Conservation (phyloP, 1,284 basidiomycete species). For the Inonotus hispidus region DNA sequence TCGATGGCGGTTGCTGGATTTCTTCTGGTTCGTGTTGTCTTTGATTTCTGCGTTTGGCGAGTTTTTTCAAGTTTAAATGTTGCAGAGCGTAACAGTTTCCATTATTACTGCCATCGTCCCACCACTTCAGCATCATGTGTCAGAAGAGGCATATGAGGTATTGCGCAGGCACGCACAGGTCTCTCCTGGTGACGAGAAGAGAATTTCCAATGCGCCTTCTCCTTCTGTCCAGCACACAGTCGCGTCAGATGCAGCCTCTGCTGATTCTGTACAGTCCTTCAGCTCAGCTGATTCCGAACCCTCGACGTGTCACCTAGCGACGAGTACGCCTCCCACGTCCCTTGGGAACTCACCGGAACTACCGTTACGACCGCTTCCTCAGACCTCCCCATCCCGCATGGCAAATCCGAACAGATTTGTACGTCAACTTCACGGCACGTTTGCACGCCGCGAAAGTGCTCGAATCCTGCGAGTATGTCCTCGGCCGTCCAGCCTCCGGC, state of each 20-base stretch:
- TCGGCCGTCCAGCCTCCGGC: not conserved
- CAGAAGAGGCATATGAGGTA: not conserved
- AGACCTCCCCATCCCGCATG: not conserved
- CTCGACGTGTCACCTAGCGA: not conserved
- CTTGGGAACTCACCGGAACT: not conserved
- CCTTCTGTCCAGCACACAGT: not conserved
- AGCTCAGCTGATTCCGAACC: not conserved
- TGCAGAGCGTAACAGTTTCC: slow-evolving; percentile 10
- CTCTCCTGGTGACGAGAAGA: not conserved
- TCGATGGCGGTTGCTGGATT: slow-evolving; percentile 17
- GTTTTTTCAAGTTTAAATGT: not conserved
- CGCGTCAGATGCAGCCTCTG: not conserved
- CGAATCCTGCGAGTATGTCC: not conserved
- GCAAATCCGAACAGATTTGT: not conserved
- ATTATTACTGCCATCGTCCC: slow-evolving; percentile 4
- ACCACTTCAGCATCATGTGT: slow-evolving; percentile 1
- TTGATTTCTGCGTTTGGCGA: not conserved
- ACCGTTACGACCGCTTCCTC: not conserved
- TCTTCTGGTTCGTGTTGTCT: slow-evolving; percentile 14
- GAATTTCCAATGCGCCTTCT: not conserved
- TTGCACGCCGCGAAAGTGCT: slow-evolving; percentile 4
- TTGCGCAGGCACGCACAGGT: not conserved
- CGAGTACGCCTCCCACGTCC: not conserved
- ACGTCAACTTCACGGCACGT: not conserved
- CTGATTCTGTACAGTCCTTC: not conserved